Conservation (phyloP, 768 basidiomycete species). For the Rhizopogon vinicolor region DNA sequence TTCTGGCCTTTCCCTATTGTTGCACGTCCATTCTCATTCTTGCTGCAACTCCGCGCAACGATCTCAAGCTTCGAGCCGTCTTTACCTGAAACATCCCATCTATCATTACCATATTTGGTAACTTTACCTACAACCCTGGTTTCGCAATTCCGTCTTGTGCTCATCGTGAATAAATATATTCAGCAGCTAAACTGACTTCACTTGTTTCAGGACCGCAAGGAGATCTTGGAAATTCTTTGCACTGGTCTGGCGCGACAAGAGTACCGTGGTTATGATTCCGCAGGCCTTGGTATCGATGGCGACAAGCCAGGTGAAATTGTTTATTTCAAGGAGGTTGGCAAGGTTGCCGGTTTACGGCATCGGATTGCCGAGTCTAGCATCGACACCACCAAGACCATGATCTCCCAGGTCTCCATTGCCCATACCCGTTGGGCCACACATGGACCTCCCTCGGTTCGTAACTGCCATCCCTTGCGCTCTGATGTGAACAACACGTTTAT, state of each 20-base stretch:
- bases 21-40: neutral
- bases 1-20: neutral
- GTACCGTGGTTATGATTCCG: conserved; percentile 98
- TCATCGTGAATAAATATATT: conserved; percentile 3
- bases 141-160: neutral
- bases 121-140: neutral
- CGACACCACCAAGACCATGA: conserved; percentile 70
- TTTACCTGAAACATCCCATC: neutral
- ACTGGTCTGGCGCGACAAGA: conserved; percentile 93
- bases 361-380: conserved; percentile 69
- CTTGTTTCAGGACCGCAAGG: conserved; percentile 68
- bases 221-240: conserved; percentile 86
- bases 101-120: conserved; percentile 17
- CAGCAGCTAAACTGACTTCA: conserved; percentile 8
- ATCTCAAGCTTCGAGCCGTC: neutral
- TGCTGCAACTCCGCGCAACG: neutral
- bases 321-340: conserved; percentile 98
- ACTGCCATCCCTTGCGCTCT: conserved; percentile 94
- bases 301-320: conserved; percentile 73
- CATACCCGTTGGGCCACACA: conserved; percentile 99
- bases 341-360: conserved; percentile 90
- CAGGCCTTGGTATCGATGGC: conserved; percentile 87
- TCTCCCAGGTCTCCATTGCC: conserved; percentile 93
- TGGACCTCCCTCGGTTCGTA: conserved; percentile 79
- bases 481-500: conserved; percentile 81